These are phyloP conservation scores for Mycena leptocephala DNA, from an alignment of 768 basidiomycete genomes.

Conservation along the genomic window DNA sequence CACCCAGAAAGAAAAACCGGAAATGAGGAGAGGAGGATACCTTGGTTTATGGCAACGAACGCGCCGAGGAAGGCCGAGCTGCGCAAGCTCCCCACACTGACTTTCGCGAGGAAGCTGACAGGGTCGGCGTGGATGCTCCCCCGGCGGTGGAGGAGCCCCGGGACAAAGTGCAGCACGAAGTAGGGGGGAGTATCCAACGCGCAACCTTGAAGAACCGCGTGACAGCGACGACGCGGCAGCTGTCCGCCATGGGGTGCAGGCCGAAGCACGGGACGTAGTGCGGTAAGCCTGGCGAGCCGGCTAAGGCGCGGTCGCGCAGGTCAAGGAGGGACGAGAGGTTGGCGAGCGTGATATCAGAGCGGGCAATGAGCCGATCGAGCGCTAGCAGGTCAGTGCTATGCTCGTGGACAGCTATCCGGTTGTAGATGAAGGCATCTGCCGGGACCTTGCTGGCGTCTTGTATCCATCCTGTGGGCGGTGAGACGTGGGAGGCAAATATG, in stretches of 20 bases:
- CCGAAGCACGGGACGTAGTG: constrained; percentile 76
- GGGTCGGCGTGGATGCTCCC: constrained; percentile 78
- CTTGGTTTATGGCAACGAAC: constrained; percentile 88
- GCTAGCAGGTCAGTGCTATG: constrained; percentile 69
- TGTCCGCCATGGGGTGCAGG: constrained; percentile 81
- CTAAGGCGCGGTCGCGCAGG: constrained; percentile 55
- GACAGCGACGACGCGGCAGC: constrained; percentile 71
- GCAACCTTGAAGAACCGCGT: constrained; percentile 86
- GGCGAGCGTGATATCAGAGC: constrained; percentile 65
- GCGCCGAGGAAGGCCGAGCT: constrained; percentile 91
- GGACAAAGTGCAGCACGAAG: constrained; percentile 91
- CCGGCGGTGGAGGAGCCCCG: constrained; percentile 87
- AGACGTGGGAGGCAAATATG: neutral
- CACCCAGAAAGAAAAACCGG: neutral
- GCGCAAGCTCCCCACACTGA: constrained; percentile 80
- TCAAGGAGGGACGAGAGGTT: constrained; percentile 66
- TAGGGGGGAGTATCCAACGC: constrained; percentile 90
- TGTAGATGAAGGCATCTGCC: constrained; percentile 71
- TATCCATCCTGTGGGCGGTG: constrained; percentile 62
- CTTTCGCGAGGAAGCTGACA: constrained; percentile 74
- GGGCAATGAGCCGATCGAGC: constrained; percentile 68
- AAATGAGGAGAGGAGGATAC: constrained; percentile 61
- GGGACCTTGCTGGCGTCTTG: constrained; percentile 78
- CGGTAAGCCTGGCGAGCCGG: constrained; percentile 52
- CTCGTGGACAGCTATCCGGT: constrained; percentile 72